phyloP scores from a whole-genome alignment of 2,329 filamentous ascomycete genomes.

The Botrytis sinoallii region DNA sequence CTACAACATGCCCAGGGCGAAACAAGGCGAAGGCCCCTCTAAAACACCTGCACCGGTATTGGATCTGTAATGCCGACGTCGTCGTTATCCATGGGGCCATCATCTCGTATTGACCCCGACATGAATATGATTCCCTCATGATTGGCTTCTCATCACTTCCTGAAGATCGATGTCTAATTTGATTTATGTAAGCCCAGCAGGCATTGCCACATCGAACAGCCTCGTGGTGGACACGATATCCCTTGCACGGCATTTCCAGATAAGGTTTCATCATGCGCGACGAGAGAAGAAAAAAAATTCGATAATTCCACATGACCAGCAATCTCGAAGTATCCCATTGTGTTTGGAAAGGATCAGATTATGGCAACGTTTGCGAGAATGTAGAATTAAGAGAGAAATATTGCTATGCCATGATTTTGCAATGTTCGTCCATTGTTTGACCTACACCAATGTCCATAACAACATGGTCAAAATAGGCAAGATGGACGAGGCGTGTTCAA shows the following conservation, averaged over 20 bases:
- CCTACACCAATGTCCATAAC: not conserved
- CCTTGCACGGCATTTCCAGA: not conserved
- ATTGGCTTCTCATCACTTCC: not conserved
- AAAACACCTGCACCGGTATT: not conserved
- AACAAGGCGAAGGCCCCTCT: not conserved
- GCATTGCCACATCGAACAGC: not conserved
- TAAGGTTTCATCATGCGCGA: not conserved
- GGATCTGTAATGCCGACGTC: not conserved
- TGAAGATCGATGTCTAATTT: slow-evolving; percentile 6
- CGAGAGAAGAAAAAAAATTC: not conserved
- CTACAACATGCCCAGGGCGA: not conserved
- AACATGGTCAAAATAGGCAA: not conserved
- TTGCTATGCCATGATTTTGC: not conserved
- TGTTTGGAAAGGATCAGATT: not conserved
- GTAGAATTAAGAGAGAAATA: not conserved
- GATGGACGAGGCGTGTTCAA: not conserved
- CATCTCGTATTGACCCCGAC: slow-evolving; percentile 6
- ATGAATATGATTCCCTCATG: not conserved
- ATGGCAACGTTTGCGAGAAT: not conserved
- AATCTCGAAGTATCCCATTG: not conserved
- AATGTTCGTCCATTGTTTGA: slow-evolving; percentile 12
- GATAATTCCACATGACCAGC: not conserved
- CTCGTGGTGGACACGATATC: not conserved
- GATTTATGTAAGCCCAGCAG: not conserved
- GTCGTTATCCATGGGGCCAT: slow-evolving; percentile 7